Percentiles rank a stretch among this genome's conserved stretches.
Conservation (phyloP, 2,329 filamentous ascomycete genomes). For the Dothistroma septosporum region DNA sequence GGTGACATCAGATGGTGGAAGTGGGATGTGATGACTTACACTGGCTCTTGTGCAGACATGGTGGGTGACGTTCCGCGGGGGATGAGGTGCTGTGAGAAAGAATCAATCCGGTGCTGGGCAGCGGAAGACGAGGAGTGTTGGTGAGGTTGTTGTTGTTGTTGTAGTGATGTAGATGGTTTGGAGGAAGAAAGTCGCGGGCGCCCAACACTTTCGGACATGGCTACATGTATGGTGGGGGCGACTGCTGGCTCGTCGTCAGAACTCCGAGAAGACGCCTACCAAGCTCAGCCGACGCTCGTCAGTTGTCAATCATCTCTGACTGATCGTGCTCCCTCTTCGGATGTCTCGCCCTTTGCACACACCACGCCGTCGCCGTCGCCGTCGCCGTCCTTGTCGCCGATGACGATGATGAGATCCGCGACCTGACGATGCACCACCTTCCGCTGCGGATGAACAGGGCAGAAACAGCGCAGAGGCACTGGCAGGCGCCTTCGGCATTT, state of each 20-base stretch:
- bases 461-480: not conserved
- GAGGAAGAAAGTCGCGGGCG: not conserved
- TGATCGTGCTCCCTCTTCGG: not conserved
- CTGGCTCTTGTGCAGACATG: constrained; percentile 22
- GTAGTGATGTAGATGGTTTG: not conserved
- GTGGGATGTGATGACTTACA: constrained; percentile 18
- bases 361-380: not conserved
- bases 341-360: not conserved
- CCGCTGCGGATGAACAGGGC: not conserved
- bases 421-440: not conserved
- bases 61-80: constrained; percentile 6
- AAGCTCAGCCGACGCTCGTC: not conserved
- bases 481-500: not conserved
- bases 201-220: not conserved
- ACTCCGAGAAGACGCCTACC: not conserved
- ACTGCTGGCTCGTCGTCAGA: not conserved
- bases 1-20: constrained; percentile 3
- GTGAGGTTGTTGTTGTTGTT: not conserved
- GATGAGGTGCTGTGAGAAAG: constrained; percentile 17
- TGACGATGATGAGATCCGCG: not conserved
- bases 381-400: not conserved
- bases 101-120: constrained; percentile 15
- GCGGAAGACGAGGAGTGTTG: constrained; percentile 7
- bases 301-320: not conserved
- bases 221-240: not conserved